These are phyloP conservation scores for Citrus sinensis DNA, from an alignment of 345 rosid species.

Conservation along the genomic window DNA sequence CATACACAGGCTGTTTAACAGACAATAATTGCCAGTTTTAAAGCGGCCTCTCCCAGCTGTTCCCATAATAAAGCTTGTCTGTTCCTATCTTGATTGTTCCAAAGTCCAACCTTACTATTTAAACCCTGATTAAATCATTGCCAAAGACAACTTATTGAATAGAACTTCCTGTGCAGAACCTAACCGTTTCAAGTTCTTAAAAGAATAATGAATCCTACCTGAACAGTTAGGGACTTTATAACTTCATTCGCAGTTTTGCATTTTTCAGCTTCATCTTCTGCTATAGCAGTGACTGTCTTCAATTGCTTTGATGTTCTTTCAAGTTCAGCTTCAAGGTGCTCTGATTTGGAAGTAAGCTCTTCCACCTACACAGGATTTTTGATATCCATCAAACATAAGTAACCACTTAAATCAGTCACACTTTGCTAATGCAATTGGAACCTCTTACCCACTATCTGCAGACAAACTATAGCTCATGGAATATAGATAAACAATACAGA, in stretches of 20 bases:
- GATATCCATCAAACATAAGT: not conserved
- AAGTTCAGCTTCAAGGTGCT: conserved; percentile 71
- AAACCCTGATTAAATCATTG: not conserved
- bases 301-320: conserved; percentile 57
- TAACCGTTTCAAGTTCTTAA: not conserved
- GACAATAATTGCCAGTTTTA: not conserved
- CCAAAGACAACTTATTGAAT: not conserved
- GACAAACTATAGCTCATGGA: not conserved
- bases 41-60: not conserved
- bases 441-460: not conserved
- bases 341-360: conserved; percentile 53
- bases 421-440: not conserved
- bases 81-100: not conserved
- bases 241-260: conserved; percentile 82
- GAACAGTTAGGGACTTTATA: conserved; percentile 67
- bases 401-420: not conserved
- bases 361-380: conserved; percentile 51
- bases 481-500: not conserved
- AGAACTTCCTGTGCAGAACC: not conserved
- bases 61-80: not conserved
- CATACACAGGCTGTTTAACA: not conserved
- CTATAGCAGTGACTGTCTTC: conserved; percentile 65
- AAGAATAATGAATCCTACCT: conserved; percentile 40
- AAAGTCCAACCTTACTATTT: not conserved
- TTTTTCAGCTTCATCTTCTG: conserved; percentile 83